Conservation (phyloP, 2,329 filamentous ascomycete species). For the Mycosphaerella sp. region DNA sequence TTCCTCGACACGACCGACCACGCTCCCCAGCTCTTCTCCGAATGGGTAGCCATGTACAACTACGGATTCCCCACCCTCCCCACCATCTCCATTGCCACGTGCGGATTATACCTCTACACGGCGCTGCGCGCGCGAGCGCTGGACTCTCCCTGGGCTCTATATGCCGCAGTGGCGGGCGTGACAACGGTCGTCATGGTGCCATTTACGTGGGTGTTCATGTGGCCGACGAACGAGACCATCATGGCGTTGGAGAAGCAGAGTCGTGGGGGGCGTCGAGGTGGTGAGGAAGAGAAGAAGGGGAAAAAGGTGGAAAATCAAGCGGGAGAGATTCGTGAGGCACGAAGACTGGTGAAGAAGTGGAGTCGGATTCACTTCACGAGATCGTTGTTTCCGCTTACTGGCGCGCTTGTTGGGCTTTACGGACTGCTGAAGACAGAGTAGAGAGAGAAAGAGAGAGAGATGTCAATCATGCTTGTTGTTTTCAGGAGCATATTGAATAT, state of each 20-base stretch:
- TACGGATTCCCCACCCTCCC: conserved; percentile 2
- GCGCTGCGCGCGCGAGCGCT: neutral
- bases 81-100: conserved; percentile 4
- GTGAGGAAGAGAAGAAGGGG: no score
- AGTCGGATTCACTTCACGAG: neutral
- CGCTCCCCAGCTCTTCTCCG: neutral
- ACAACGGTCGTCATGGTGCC: conserved; percentile 11
- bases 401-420: conserved; percentile 3
- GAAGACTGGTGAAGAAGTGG: conserved; percentile 5
- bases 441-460: neutral
- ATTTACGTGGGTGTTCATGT: conserved; percentile 12
- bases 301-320: neutral
- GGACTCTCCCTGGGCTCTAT: neutral
- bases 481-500: no score
- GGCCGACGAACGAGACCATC: neutral
- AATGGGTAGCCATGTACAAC: conserved; percentile 9
- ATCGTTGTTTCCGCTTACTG: conserved; percentile 7
- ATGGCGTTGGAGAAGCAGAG: neutral
- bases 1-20: conserved; percentile 1
- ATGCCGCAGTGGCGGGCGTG: neutral
- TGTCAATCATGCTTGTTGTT: no score
- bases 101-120: neutral
- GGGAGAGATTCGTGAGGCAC: neutral
- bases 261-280: conserved; percentile 18
- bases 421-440: neutral